Conservation (phyloP, 352 stramenopile genomes). For the Pythium oligandrum region DNA sequence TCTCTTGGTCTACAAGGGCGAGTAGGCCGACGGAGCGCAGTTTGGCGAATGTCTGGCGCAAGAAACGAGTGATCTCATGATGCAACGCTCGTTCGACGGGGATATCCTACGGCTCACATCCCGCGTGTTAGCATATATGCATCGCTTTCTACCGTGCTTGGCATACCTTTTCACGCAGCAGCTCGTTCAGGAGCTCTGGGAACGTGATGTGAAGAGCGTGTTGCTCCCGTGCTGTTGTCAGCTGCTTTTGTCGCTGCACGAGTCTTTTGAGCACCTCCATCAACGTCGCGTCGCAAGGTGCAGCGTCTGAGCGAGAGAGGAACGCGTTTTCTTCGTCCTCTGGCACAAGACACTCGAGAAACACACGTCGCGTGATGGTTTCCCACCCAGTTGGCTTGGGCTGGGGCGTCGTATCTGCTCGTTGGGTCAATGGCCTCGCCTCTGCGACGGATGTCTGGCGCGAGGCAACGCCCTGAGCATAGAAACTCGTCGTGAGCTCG, state of each 20-base stretch:
- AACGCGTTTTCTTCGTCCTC: constrained; percentile 23
- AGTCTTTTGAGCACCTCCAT: constrained; percentile 32
- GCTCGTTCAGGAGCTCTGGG: constrained; percentile 5
- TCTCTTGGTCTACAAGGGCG: constrained; percentile 46
- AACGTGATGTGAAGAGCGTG: constrained; percentile 8
- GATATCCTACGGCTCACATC: constrained; percentile 4
- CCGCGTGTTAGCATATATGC: neutral
- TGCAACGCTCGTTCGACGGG: neutral
- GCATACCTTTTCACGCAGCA: constrained; percentile 9
- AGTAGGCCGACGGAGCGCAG: constrained; percentile 44
- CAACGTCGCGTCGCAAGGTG: constrained; percentile 25
- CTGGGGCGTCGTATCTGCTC: no score
- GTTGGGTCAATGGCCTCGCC: no score
- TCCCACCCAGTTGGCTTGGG: constrained; percentile 27
- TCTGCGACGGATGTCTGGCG: neutral
- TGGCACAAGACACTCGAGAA: constrained; percentile 37
- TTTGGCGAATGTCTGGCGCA: constrained; percentile 40
- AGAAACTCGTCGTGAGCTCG: constrained; percentile 38
- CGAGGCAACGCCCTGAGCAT: constrained; percentile 8
- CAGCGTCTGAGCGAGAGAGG: constrained; percentile 10
- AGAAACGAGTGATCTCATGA: constrained; percentile 11
- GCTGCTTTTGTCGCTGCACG: constrained; percentile 19
- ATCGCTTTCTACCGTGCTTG: neutral
- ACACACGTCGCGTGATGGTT: constrained; percentile 26
- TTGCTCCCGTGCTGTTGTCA: neutral